These are phyloP conservation scores for Aspergillus indologenus DNA, from an alignment of 495 filamentous ascomycete species.

Conservation along the genomic window DNA sequence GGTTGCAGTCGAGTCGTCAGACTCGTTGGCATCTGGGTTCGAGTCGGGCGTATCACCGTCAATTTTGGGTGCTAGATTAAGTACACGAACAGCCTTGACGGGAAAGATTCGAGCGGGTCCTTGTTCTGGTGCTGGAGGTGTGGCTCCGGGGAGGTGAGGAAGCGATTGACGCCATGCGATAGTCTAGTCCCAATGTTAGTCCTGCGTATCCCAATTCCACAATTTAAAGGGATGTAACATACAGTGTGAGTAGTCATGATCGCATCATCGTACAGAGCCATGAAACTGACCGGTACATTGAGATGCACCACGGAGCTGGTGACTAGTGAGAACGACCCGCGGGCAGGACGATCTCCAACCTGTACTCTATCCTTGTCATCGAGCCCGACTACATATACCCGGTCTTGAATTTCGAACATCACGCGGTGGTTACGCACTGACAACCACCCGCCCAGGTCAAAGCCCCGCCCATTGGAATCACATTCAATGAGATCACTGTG, in stretches of 20 bases:
- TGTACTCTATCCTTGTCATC: constrained; percentile 34
- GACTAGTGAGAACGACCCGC: constrained; percentile 35
- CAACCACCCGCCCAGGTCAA: constrained; percentile 41
- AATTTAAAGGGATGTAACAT: constrained; percentile 4
- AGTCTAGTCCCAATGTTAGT: constrained; percentile 27
- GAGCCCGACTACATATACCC: constrained; percentile 35
- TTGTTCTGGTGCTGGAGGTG: constrained; percentile 13
- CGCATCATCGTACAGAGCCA: constrained; percentile 38
- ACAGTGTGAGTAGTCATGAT: constrained; percentile 43
- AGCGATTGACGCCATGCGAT: constrained; percentile 33
- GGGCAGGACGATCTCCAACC: constrained; percentile 21
- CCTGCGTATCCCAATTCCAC: neutral
- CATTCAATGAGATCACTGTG: constrained; percentile 35
- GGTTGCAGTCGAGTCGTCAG: constrained; percentile 1
- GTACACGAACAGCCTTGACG: constrained; percentile 35
- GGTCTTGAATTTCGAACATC: constrained; percentile 44
- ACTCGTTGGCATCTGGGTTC: neutral
- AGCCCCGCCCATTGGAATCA: constrained; percentile 33
- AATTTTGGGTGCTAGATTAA: constrained; percentile 33
- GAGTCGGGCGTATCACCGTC: constrained; percentile 7
- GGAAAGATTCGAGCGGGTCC: constrained; percentile 35
- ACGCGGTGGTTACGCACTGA: constrained; percentile 39
- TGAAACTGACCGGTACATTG: constrained; percentile 38
- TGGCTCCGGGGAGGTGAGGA: constrained; percentile 18
- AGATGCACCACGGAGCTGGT: constrained; percentile 37